Evolutionary conservation across 2,329 filamentous ascomycete species (phyloP).

Genomic region (Talaromyces pinophilus): DNA sequence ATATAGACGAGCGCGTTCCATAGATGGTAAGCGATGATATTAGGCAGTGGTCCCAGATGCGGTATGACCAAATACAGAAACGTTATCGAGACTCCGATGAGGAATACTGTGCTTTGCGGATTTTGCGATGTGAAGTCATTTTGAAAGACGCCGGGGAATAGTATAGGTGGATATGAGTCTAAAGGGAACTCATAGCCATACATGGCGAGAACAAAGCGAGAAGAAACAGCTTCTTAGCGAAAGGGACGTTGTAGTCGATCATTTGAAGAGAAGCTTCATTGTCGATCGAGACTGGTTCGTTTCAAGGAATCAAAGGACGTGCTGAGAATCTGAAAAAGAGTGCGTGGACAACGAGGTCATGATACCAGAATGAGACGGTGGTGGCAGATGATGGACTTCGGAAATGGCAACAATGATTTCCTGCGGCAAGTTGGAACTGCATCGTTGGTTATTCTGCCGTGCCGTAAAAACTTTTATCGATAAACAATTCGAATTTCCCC

Average conservation of each 20-base stretch:
- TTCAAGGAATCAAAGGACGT: not conserved
- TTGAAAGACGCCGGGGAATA: slow-evolving; percentile 31
- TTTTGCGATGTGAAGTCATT: slow-evolving; percentile 36
- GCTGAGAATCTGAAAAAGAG: not conserved
- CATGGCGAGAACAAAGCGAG: slow-evolving; percentile 34
- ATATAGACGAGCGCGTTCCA: slow-evolving; percentile 45
- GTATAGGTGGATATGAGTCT: slow-evolving; percentile 29
- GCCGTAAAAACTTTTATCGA: slow-evolving; percentile 41
- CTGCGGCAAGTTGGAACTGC: slow-evolving; percentile 27
- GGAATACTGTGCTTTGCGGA: slow-evolving; percentile 36
- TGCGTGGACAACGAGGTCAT: not conserved
- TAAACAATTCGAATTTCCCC: slow-evolving; percentile 31
- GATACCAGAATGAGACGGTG: not conserved
- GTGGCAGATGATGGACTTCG: not conserved
- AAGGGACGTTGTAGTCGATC: not conserved
- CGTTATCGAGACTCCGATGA: slow-evolving; percentile 30
- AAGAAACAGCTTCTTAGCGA: slow-evolving; percentile 6
- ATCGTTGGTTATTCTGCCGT: slow-evolving; percentile 29
- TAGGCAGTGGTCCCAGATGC: slow-evolving; percentile 34
- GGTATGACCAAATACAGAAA: slow-evolving; percentile 35
- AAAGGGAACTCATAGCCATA: slow-evolving; percentile 34
- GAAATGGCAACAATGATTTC: slow-evolving; percentile 17
- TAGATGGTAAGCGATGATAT: slow-evolving; percentile 34
- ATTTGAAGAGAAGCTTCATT: slow-evolving; percentile 14
- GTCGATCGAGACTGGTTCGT: slow-evolving; percentile 10